Base-by-base conservation (phyloP, 2,329 filamentous ascomycete genomes). In the Colletotrichum musae region DNA sequence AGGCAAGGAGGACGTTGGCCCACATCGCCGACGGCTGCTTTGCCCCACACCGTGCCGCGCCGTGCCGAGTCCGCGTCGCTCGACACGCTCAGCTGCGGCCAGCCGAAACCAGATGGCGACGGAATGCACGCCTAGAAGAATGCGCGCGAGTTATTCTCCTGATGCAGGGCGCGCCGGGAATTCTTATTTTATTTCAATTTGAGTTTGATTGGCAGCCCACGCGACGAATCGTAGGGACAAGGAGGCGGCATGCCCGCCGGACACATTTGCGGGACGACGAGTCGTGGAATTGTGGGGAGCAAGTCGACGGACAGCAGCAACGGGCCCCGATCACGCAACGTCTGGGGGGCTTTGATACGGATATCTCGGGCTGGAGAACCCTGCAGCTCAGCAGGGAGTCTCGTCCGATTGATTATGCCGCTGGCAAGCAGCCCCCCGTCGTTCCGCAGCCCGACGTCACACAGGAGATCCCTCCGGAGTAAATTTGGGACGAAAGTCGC, bases 271-370 rank as follows among this genome's bases (percentile, higher is more conserved):
- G 53, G 45, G 48, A 41, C 28, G 39, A 45, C 60, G 64, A 63
- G 47, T 63, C 51, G 52, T 62, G 45, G 26, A 36, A 26, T 39
- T 52, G 51, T 48, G 59, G 54, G 41, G 53, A 45, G 41, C n/a
- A 21, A 10, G 26, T 41, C 41, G 47, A 7, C 32, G 32, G 32
- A 36, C 32, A 36, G 32, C 10, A 45, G 24, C 18, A n/a, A 60
- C 59, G 50, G 39, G 54, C 21, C 45, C 45, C 52, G 58, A 68
- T 58, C 64, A 64, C 52, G 53, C 64, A 64, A 68, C 59, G 24
- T 45, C 39, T 43, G 51, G 50, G 28, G 32, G 6, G 32, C 21
- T 24, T 24, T 24, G 21, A 24, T 58, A 45, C 39, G 60, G 65
- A 58, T 64, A 32, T 58, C 56, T 64, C 60, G 60, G 65, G 24